Base-by-base conservation (phyloP, 78 protist genomes). In the Dictyostelium firmibasis region DNA sequence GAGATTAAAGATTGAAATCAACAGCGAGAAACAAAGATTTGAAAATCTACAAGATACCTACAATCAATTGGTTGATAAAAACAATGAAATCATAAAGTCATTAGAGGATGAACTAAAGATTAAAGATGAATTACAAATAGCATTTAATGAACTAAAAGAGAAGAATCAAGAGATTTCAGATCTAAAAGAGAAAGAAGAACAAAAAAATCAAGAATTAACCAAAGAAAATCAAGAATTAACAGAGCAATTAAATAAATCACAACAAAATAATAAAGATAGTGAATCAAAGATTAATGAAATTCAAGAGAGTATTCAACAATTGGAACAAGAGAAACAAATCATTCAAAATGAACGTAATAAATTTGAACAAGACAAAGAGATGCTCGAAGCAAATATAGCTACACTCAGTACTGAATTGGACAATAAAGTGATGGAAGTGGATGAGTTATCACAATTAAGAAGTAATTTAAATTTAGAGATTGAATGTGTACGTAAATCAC, bases 401-500 rank as follows among this genome's bases (percentile, higher is more conserved):
- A n/a, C n/a, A n/a, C n/a, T n/a, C n/a, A n/a, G n/a, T n/a, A n/a
- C n/a, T n/a, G 94, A 89, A 13, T 10, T 89, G 31, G 44, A 44
- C 23, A 31, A 41, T 43, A 83, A 84, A 43, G 53, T 47, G 3
- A 11, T 4, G 3, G 67, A 64, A 23, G 74, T 81, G 5, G 76
- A 62, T 13, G 94, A 89, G 11, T 57, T 89, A 7, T 35, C 62
- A 7, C 84, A 79, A 75, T 10, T 89, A 11, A 62, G 83, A 29
- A 69, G 72, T 9, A 89, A 81, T 43, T 31, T 89, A 23, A 69
- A 43, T 14, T 67, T 89, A 57, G 94, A 89, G 27, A 89, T 89
- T 47, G 94, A 89, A 33, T 53, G 94, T 70, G 94, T 89, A 16
- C 33, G 94, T 18, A 78, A 70, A 33, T 89, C 94, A 9, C 94